These are phyloP conservation scores for Fraxinus xanthoxyloides DNA, from an alignment of 305 asterid species.

Conservation along the genomic window DNA sequence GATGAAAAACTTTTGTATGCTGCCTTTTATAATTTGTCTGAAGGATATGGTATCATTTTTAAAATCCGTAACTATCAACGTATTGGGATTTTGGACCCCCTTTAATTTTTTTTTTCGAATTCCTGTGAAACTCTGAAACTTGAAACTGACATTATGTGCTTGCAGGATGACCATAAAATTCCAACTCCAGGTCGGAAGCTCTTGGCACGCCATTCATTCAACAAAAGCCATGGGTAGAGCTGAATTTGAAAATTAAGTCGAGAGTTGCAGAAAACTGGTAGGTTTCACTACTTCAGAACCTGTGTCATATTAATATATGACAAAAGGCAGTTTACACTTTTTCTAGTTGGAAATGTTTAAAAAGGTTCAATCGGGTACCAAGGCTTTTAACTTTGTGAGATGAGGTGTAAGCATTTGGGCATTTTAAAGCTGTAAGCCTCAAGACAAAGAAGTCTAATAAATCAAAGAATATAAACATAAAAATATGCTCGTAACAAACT, in stretches of 20 bases:
- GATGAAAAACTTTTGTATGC: neutral
- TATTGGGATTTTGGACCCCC: neutral
- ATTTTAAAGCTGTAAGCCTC: neutral
- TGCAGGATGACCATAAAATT: conserved; percentile 73
- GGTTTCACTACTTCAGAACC: conserved; percentile 18
- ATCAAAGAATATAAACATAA: neutral
- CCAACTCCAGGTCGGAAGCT: conserved; percentile 62
- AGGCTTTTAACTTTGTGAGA: neutral
- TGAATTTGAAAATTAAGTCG: conserved; percentile 27
- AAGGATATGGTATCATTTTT: neutral
- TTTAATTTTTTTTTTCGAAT: neutral
- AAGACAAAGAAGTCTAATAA: neutral
- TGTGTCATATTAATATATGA: neutral
- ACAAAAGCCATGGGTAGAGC: conserved; percentile 68
- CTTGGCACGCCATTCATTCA: conserved; percentile 74
- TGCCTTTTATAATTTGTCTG: neutral
- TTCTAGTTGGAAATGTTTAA: neutral
- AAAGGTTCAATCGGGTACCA: neutral
- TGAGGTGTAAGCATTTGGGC: neutral
- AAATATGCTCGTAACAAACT: neutral
- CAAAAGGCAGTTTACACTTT: neutral
- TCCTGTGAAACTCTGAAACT: conserved; percentile 27
- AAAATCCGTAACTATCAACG: neutral
- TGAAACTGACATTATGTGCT: conserved; percentile 33
- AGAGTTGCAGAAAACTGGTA: conserved; percentile 33